phyloP scores from a whole-genome alignment of 768 basidiomycete species.

The Hygrophoropsis aurantiaca region DNA sequence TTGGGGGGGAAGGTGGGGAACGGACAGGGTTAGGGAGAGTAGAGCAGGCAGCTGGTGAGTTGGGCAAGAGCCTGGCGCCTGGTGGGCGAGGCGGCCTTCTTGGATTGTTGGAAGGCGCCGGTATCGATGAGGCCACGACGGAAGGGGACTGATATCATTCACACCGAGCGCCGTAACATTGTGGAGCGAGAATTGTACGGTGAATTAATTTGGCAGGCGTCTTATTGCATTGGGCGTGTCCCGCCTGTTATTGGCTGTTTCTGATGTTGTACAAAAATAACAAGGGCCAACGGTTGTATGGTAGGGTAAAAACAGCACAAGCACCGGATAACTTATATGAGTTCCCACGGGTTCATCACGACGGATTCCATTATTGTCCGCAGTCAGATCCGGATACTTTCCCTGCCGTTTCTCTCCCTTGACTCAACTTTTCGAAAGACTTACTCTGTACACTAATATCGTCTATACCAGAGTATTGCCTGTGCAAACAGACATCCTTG shows the following conservation, averaged over 20 bases:
- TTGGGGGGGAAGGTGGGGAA: constrained; percentile 42
- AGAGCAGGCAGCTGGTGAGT: constrained; percentile 43
- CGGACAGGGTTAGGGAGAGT: constrained; percentile 46
- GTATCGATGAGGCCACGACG: constrained; percentile 11
- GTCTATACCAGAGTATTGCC: neutral
- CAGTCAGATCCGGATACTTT: neutral
- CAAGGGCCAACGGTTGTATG: no score
- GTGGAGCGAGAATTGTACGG: no score
- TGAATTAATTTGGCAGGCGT: no score
- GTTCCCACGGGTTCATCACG: constrained; percentile 3
- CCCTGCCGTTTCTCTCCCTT: no score
- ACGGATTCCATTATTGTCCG: neutral
- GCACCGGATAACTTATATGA: neutral
- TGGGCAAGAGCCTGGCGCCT: constrained; percentile 15
- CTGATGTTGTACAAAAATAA: no score
- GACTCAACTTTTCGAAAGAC: no score
- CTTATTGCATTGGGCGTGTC: constrained; percentile 12
- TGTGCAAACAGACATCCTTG: neutral
- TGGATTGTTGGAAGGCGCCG: constrained; percentile 47
- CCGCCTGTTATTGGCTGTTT: no score
- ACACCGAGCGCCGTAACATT: no score
- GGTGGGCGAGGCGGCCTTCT: constrained; percentile 40
- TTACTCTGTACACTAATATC: constrained; percentile 8
- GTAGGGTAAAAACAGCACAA: no score
- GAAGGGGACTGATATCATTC: neutral